Conservation (phyloP, 2,329 filamentous ascomycete genomes). For the Lachnellula suecica region DNA sequence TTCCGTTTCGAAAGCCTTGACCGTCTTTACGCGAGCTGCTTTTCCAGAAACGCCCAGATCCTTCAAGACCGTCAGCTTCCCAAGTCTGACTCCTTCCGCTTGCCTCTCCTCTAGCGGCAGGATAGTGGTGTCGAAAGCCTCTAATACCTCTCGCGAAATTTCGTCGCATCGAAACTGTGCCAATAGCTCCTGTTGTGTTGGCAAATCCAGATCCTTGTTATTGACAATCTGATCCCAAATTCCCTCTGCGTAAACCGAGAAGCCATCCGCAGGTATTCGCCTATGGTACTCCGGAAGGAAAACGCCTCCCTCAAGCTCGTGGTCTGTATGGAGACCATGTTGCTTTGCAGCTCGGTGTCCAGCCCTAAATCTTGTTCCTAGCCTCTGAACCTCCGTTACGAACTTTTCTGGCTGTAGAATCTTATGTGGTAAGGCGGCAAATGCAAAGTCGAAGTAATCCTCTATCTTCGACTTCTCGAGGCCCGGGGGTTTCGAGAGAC, state of each 20-base stretch:
- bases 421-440: constrained; percentile 94
- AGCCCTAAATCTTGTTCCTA: constrained; percentile 79
- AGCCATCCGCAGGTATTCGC: constrained; percentile 94
- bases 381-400: constrained; percentile 71
- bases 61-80: constrained; percentile 69
- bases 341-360: constrained; percentile 72
- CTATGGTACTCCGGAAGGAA: constrained; percentile 95
- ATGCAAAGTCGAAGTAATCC: constrained; percentile 98
- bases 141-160: constrained; percentile 84
- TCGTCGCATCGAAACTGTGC: constrained; percentile 98
- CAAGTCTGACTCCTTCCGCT: constrained; percentile 69
- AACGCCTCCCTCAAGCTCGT: constrained; percentile 74
- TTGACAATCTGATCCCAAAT: constrained; percentile 98
- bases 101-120: constrained; percentile 84
- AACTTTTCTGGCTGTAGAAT: constrained; percentile 94
- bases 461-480: constrained; percentile 87
- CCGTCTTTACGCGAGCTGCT: constrained; percentile 66
- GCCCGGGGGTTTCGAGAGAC: constrained; percentile 86
- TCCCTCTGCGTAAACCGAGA: constrained; percentile 87
- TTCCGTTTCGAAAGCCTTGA: constrained; percentile 85
- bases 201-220: constrained; percentile 96
- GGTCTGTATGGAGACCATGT: constrained; percentile 60
- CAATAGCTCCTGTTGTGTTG: constrained; percentile 93
- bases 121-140: constrained; percentile 81
- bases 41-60: constrained; percentile 75